phyloP scores from a whole-genome alignment of 495 filamentous ascomycete genomes.

The Penicillium nucicola region DNA sequence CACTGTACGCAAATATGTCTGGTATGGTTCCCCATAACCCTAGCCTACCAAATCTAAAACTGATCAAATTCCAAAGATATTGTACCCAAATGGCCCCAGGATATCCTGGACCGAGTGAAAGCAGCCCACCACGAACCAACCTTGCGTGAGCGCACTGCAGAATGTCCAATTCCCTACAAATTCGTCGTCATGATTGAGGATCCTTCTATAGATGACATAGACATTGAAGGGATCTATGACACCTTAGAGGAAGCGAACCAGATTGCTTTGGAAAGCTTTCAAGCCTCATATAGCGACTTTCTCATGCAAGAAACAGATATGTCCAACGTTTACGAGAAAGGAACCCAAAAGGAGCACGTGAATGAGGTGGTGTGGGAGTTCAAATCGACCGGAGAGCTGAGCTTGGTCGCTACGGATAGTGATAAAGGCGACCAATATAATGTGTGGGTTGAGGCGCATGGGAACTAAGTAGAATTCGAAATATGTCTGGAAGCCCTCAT shows the following conservation, averaged over 20 bases:
- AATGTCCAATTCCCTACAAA: background rate
- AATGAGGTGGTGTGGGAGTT: background rate
- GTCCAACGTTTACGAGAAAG: background rate
- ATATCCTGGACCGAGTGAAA: conserved; percentile 1
- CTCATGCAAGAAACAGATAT: background rate
- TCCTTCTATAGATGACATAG: background rate
- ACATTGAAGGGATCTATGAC: background rate
- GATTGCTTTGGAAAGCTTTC: background rate
- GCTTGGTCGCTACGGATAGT: background rate
- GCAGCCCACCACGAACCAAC: background rate
- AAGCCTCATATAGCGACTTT: background rate
- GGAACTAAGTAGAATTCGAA: too few relatives aligned
- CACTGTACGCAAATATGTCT: too few relatives aligned
- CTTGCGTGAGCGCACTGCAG: background rate
- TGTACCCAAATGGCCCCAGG: background rate
- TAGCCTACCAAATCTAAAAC: background rate
- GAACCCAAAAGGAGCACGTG: background rate
- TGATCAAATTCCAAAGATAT: conserved; percentile 3
- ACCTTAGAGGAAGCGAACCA: conserved; percentile 2
- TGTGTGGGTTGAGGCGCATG: too few relatives aligned
- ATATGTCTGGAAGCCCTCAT: too few relatives aligned
- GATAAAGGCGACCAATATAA: background rate
- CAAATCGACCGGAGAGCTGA: background rate
- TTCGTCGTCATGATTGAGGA: background rate
- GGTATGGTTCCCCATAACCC: too few relatives aligned